Conservation (phyloP, 768 basidiomycete species). For the Leccinellum albellum region DNA sequence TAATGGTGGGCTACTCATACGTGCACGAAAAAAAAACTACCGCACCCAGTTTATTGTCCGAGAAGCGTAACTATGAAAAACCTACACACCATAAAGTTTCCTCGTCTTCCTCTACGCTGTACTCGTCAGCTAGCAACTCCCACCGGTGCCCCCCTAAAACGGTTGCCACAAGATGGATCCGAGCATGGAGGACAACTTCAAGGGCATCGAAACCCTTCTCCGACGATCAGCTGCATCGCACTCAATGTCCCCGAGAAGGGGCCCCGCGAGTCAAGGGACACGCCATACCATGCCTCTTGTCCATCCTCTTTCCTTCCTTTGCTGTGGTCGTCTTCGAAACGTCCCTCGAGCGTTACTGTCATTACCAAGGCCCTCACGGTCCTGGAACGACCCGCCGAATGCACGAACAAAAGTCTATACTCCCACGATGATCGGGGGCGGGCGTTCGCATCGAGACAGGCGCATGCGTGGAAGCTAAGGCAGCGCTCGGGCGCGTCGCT, state of each 20-base stretch:
- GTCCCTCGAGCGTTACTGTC: slow-evolving; percentile 7
- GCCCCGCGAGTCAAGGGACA: not conserved
- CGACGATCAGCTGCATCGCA: slow-evolving; percentile 4
- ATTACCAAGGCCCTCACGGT: slow-evolving; percentile 3
- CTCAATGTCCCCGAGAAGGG: not conserved
- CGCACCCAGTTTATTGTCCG: not conserved
- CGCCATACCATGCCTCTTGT: not conserved
- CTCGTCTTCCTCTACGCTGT: not conserved
- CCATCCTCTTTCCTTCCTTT: not conserved
- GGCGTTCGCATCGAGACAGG: not conserved
- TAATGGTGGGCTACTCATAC: not conserved
- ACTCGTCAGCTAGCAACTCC: not conserved
- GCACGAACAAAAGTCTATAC: slow-evolving; percentile 2
- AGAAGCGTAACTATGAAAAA: not conserved
- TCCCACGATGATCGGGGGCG: slow-evolving; percentile 2
- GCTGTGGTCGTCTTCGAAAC: not conserved
- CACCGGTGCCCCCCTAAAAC: not conserved
- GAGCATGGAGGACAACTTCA: not conserved
- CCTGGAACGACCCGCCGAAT: not conserved
- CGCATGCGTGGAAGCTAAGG: not conserved
- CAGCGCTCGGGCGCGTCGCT: not conserved
- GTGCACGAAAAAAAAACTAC: not conserved
- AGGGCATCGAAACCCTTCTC: slow-evolving; percentile 1
- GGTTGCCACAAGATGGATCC: not conserved
- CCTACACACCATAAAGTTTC: not conserved